Evolutionary conservation across 495 filamentous ascomycete genomes (phyloP).

Genomic region (Cercophora sp.): DNA sequence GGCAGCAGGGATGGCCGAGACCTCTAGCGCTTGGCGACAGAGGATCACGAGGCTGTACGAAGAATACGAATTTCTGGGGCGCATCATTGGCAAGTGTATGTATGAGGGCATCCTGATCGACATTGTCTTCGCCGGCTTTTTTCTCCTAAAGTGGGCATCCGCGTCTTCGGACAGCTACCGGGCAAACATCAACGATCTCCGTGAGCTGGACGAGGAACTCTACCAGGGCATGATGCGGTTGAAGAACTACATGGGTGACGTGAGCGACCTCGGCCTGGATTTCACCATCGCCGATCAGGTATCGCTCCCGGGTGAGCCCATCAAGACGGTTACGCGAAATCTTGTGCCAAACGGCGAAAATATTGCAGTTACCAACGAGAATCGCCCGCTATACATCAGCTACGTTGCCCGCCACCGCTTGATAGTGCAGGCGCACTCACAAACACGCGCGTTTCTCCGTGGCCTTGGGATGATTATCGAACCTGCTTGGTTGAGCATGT

Average conservation of each 20-base stretch:
- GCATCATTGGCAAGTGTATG: constrained; percentile 92
- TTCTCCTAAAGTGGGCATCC: constrained; percentile 90
- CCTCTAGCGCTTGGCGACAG: constrained; percentile 49
- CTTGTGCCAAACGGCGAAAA: constrained; percentile 72
- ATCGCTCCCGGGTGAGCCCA: constrained; percentile 45
- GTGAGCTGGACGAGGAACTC: constrained; percentile 87
- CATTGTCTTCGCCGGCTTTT: constrained; percentile 90
- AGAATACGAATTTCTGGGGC: constrained; percentile 87
- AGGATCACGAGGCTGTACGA: constrained; percentile 59
- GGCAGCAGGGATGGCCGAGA: constrained; percentile 49
- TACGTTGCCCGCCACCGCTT: constrained; percentile 84
- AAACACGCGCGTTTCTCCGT: constrained; percentile 82
- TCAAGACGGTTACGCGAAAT: constrained; percentile 61
- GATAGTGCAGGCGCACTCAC: constrained; percentile 66
- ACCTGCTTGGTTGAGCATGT: constrained; percentile 93
- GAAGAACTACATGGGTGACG: constrained; percentile 84
- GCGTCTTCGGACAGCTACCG: constrained; percentile 65
- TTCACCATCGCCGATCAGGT: constrained; percentile 87
- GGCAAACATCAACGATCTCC: constrained; percentile 86
- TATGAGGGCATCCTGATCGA: constrained; percentile 98
- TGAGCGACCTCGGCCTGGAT: constrained; percentile 75
- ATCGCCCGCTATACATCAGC: constrained; percentile 89
- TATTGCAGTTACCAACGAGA: constrained; percentile 82
- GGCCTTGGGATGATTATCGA: constrained; percentile 86
- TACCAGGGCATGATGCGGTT: constrained; percentile 87